Base-by-base conservation (phyloP, 2,329 filamentous ascomycete species). In the Aspergillus awamori region DNA sequence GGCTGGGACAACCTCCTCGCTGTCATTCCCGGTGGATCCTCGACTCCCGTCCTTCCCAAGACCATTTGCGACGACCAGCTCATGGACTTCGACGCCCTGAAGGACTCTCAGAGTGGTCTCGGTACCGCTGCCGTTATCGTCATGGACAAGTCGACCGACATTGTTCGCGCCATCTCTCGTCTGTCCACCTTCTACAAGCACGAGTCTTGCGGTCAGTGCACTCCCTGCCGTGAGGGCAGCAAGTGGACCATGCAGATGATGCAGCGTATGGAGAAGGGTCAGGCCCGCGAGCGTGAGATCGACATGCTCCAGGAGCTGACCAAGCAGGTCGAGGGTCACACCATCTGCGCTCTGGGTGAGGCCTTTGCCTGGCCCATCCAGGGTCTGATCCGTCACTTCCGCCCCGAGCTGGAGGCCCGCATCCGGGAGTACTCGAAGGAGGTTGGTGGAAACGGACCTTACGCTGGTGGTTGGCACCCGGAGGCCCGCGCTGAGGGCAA, bases 231-330 rank as follows among this genome's bases (percentile, higher is more conserved):
- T 76, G 95, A 99, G 82, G 95, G 95, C 68, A 96, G 90, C 84
- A 97, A 96, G 83, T 99, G 95, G 95, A 97, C 94, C 10, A 91
- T 96, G 80, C 93, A 99, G 84, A 98, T 99, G 79, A 98, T 99
- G 95, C 84, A 90, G 79, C 90, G 95, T 60, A 96, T 99, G 71
- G 93, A 96, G 84, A 90, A 91, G 78, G 95, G 95, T 62, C 87
- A 92, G 79, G 95, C 91, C 63, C 88, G 91, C 65, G 88, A 89
- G 79, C 86, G 95, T 63, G 95, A 99, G 82, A 99, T 99, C 77
- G 95, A 99, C 78, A 99, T 99, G 95, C 86, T 99, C 69, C 95
- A 97, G 83, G 95, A 99, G 84, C 83, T 99, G 70, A 99, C 95
- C 65, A 99, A 99, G 86, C 95, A 99, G 82, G 95, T 99, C 64